A percentile compares a stretch with the other conserved stretches of the same genome.
Conservation (phyloP, 1,284 basidiomycete species). For the Phylloboletellus chloephorus region DNA sequence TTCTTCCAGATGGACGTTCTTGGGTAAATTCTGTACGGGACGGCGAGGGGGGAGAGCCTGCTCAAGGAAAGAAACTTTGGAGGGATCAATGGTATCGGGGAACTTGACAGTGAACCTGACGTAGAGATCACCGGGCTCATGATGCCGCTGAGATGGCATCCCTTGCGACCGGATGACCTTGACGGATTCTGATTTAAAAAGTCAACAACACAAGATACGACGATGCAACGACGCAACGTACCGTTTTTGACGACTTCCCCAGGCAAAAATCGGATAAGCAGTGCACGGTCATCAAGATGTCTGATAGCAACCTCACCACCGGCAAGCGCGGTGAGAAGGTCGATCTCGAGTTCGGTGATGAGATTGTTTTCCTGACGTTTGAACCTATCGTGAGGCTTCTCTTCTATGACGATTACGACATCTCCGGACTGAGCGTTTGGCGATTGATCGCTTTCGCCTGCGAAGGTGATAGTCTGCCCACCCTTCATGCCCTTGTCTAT, state of each 20-base stretch:
- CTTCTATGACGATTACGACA: constrained; percentile 95
- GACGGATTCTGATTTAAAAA: constrained; percentile 56
- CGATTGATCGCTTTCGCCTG: constrained; percentile 95
- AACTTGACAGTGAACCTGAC: constrained; percentile 87
- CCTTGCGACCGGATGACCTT: constrained; percentile 94
- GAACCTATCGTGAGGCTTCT: constrained; percentile 90
- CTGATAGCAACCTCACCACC: constrained; percentile 90
- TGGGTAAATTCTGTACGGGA: constrained; percentile 64
- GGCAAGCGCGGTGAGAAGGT: constrained; percentile 89
- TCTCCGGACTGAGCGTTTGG: constrained; percentile 91
- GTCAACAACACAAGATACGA: constrained; percentile 9
- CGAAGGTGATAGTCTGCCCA: constrained; percentile 93
- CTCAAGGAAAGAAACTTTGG: constrained; percentile 75
- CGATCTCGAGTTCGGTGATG: constrained; percentile 82
- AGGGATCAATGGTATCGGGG: constrained; percentile 77
- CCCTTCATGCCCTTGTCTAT: constrained; percentile 99
- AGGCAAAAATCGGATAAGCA: constrained; percentile 81
- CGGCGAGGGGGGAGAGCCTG: constrained; percentile 80
- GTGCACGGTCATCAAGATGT: constrained; percentile 90
- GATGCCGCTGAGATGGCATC: constrained; percentile 98
- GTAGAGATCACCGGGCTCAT: constrained; percentile 93
- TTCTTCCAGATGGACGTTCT: constrained; percentile 76
- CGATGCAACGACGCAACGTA: constrained; percentile 34
- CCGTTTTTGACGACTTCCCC: constrained; percentile 96
- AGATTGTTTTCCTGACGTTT: constrained; percentile 93